A percentile compares a stretch with the other conserved stretches of the same genome.
These are phyloP conservation scores for Calcarisporium arbuscula DNA, from an alignment of 2,329 filamentous ascomycete species.

Conservation along the genomic window DNA sequence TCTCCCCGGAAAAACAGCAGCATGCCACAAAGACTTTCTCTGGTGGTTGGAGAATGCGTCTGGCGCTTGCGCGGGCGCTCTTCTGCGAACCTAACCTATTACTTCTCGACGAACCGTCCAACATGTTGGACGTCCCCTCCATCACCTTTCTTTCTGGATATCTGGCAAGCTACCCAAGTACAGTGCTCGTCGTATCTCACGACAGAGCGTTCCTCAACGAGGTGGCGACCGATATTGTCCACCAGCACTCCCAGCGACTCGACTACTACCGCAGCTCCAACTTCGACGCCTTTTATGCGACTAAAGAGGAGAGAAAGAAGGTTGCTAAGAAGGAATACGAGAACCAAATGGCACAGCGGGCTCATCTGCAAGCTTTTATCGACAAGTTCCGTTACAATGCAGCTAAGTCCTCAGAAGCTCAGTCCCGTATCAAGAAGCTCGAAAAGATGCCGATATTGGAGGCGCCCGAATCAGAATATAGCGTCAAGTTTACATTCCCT, in stretches of 20 bases:
- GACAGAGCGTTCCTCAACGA: conserved; percentile 98
- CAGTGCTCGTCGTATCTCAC: conserved; percentile 93
- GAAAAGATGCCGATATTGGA: conserved; percentile 94
- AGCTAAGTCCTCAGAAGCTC: conserved; percentile 95
- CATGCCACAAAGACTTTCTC: conserved; percentile 96
- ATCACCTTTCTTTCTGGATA: conserved; percentile 98
- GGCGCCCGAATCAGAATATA: conserved; percentile 87
- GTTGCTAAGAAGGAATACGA: conserved; percentile 96
- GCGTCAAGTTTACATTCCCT: conserved; percentile 93
- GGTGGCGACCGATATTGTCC: conserved; percentile 97
- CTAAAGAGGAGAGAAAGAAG: conserved; percentile 94
- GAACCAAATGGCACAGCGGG: conserved; percentile 91
- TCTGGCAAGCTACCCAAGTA: conserved; percentile 88
- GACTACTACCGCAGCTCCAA: conserved; percentile 99
- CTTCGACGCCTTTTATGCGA: conserved; percentile 96
- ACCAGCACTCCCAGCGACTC: conserved; percentile 92
- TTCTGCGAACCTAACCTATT: conserved; percentile 97
- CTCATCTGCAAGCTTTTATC: conserved; percentile 95
- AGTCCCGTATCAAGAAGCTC: conserved; percentile 97
- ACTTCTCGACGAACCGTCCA: conserved; percentile 96
- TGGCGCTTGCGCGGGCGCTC: conserved; percentile 86
- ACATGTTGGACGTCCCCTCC: conserved; percentile 99
- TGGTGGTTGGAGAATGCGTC: conserved; percentile 98
- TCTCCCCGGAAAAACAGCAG: conserved; percentile 88
- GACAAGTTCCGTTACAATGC: conserved; percentile 99